A percentile compares a stretch with the other conserved stretches of the same genome.
Evolutionary conservation across 257 asterid genomes (phyloP).

Genomic region (Phtheirospermum japonicum): DNA sequence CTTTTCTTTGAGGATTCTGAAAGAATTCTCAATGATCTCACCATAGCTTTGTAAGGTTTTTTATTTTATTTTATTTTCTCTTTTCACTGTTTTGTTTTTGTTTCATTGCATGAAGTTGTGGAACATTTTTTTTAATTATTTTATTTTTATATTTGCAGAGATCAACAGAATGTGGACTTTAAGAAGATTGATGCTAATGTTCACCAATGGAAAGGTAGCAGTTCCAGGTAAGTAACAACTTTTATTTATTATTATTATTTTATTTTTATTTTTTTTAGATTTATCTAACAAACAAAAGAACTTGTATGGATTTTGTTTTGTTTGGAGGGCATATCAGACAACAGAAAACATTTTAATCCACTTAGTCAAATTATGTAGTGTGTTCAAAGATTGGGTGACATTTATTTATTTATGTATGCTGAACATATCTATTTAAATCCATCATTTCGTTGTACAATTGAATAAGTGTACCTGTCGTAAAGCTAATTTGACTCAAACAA

Average conservation of each 20-base stretch:
- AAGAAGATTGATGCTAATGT: conserved; percentile 77
- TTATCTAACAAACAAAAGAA: neutral
- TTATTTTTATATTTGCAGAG: conserved; percentile 33
- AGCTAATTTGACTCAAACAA: no score
- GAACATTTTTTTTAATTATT: no score
- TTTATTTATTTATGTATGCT: no score
- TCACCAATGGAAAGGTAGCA: conserved; percentile 93
- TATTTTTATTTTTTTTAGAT: neutral
- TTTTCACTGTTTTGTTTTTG: neutral
- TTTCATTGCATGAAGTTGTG: no score
- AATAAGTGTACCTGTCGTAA: no score
- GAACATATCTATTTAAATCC: no score
- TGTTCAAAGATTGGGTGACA: no score
- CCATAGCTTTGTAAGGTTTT: conserved; percentile 60
- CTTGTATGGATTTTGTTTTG: conserved; percentile 18
- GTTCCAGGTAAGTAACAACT: conserved; percentile 57
- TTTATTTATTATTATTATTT: no score
- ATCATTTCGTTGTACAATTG: no score
- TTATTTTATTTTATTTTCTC: conserved; percentile 17
- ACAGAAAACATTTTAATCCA: neutral
- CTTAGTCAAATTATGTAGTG: neutral
- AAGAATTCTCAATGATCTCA: conserved; percentile 70
- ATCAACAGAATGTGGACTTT: conserved; percentile 65
- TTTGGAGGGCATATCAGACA: conserved; percentile 20
- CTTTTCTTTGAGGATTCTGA: conserved; percentile 86